phyloP scores from a whole-genome alignment of 768 basidiomycete species.

The Rhizopogon vulgaris region DNA sequence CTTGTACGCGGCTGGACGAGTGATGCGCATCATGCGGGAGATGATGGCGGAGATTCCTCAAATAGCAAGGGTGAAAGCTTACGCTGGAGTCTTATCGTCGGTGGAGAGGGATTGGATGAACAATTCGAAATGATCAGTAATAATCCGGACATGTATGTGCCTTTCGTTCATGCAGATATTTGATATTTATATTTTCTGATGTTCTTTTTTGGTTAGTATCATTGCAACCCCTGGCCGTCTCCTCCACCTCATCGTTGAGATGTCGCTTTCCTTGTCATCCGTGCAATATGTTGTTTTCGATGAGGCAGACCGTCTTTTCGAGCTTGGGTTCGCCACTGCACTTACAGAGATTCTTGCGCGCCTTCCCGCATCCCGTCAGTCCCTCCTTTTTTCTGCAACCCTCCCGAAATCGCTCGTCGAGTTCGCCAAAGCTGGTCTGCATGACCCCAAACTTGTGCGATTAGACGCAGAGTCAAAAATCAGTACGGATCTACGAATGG shows the following conservation, averaged over 20 bases:
- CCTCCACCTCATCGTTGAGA: slow-evolving; percentile 94
- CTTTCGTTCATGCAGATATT: slow-evolving; percentile 3
- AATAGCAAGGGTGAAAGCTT: slow-evolving; percentile 47
- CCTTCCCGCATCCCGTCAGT: slow-evolving; percentile 82
- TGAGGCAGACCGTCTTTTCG: slow-evolving; percentile 97
- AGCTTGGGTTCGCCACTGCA: slow-evolving; percentile 94
- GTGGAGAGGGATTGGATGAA: slow-evolving; percentile 91
- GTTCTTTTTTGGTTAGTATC: slow-evolving; percentile 46
- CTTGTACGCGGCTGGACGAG: slow-evolving; percentile 76
- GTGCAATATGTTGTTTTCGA: slow-evolving; percentile 93
- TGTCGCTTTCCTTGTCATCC: slow-evolving; percentile 86
- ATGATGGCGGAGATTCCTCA: slow-evolving; percentile 44
- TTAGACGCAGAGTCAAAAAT: slow-evolving; percentile 96
- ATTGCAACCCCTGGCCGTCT: slow-evolving; percentile 97
- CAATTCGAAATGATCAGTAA: slow-evolving; percentile 94
- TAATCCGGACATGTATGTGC: slow-evolving; percentile 89
- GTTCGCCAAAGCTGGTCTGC: slow-evolving; percentile 95
- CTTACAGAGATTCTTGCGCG: slow-evolving; percentile 89
- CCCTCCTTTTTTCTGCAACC: slow-evolving; percentile 93
- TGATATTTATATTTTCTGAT: slow-evolving; percentile 9
- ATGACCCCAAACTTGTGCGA: slow-evolving; percentile 92
- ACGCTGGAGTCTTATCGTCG: slow-evolving; percentile 92
- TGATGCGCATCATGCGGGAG: slow-evolving; percentile 64
- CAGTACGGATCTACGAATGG: slow-evolving; percentile 87
- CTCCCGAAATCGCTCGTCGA: slow-evolving; percentile 94